Percentiles rank a stretch among this genome's conserved stretches.
Evolutionary conservation across 768 basidiomycete species (phyloP).

Genomic region (Lepiota venenata): DNA sequence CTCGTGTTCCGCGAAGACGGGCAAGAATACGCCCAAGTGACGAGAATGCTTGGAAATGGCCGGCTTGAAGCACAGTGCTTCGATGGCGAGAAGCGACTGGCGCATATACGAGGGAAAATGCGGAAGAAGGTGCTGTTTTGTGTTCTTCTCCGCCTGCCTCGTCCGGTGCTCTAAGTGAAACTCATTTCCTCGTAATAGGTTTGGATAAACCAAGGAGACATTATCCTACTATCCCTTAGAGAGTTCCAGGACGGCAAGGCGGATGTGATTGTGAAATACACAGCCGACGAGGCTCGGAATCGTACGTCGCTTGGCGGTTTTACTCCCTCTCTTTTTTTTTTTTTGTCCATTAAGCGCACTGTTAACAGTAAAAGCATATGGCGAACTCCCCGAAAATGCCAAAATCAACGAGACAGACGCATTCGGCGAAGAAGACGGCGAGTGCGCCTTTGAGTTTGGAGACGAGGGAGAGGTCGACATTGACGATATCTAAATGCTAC

Average conservation of each 20-base stretch:
- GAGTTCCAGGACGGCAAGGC: slow-evolving; percentile 99
- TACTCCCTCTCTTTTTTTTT: neutral
- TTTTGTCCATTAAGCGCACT: neutral
- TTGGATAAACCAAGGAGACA: slow-evolving; percentile 99
- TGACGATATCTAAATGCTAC: slow-evolving; percentile 69
- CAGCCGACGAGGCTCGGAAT: slow-evolving; percentile 90
- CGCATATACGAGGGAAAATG: slow-evolving; percentile 99
- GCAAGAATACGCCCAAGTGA: slow-evolving; percentile 98
- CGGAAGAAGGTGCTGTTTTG: slow-evolving; percentile 92
- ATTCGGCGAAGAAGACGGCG: slow-evolving; percentile 88
- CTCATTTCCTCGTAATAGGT: slow-evolving; percentile 51
- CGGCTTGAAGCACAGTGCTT: slow-evolving; percentile 96
- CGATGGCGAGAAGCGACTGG: slow-evolving; percentile 96
- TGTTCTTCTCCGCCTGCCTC: slow-evolving; percentile 6
- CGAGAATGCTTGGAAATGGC: slow-evolving; percentile 98
- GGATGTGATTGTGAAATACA: slow-evolving; percentile 99
- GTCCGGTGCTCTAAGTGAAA: neutral
- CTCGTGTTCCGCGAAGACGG: slow-evolving; percentile 98
- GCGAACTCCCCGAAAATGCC: slow-evolving; percentile 93
- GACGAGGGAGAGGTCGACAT: slow-evolving; percentile 88
- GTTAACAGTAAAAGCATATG: slow-evolving; percentile 86
- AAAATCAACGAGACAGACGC: slow-evolving; percentile 97
- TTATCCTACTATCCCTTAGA: slow-evolving; percentile 89
- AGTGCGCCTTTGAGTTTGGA: slow-evolving; percentile 87
- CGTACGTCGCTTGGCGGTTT: slow-evolving; percentile 32